Evolutionary conservation across 179 eudicot species (phyloP).

Genomic region (Spergularia azorica): DNA sequence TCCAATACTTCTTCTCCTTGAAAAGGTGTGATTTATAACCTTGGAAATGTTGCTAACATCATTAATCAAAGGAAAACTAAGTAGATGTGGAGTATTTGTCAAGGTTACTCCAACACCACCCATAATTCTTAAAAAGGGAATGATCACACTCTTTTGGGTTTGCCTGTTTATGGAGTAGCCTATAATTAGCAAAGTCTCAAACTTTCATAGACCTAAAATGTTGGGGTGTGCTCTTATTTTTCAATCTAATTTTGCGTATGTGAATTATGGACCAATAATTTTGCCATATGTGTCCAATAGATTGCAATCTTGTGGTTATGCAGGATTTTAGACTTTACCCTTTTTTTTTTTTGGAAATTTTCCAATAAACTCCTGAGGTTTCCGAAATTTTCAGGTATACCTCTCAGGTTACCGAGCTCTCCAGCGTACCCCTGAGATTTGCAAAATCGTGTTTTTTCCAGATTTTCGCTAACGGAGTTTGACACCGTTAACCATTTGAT

Average conservation of each 20-base stretch:
- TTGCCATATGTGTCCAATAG: background rate
- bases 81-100: constrained; percentile 13
- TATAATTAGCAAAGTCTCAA: background rate
- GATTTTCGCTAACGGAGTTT: too few species aligned
- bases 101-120: constrained; percentile 18
- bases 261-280: constrained; percentile 21
- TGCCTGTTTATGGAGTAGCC: too few species aligned
- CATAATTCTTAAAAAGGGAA: background rate
- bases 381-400: too few species aligned
- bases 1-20: constrained; percentile 3
- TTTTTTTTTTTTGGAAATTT: too few species aligned
- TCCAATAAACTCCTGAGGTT: too few species aligned
- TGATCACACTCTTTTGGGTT: background rate
- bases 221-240: background rate
- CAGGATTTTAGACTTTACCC: too few species aligned
- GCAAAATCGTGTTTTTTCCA: too few species aligned
- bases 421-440: too few species aligned
- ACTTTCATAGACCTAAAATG: background rate
- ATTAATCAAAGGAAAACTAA: constrained; percentile 12
- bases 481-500: too few species aligned
- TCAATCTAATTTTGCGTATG: background rate
- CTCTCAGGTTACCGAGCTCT: too few species aligned
- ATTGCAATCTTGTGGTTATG: background rate
- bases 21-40: constrained; percentile 3
- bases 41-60: constrained; percentile 20